Evolutionary conservation across 2,329 filamentous ascomycete genomes (phyloP).

Genomic region (Apiospora marii): DNA sequence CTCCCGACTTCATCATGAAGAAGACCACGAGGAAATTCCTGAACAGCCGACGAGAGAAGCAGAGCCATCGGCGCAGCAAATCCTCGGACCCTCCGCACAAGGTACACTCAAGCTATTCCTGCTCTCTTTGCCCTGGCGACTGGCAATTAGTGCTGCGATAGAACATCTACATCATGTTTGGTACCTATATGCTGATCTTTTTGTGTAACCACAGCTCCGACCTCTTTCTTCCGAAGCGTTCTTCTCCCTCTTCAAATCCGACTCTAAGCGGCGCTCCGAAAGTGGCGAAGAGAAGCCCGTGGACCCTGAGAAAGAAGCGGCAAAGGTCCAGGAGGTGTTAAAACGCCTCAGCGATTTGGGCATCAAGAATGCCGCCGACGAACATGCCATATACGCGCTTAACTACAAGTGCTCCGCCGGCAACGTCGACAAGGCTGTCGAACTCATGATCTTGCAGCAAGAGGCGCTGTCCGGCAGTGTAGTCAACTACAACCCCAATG

Average conservation of each 20-base stretch:
- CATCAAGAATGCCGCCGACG: conserved; percentile 58
- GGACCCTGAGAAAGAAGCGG: conserved; percentile 50
- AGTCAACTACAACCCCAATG: conserved; percentile 73
- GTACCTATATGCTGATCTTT: conserved; percentile 6
- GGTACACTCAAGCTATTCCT: conserved; percentile 46
- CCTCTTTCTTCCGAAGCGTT: conserved; percentile 65
- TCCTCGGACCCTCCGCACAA: conserved; percentile 63
- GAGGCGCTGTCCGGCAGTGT: conserved; percentile 84
- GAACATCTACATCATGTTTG: neutral
- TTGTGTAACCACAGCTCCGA: conserved; percentile 50
- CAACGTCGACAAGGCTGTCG: conserved; percentile 76
- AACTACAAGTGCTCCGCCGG: conserved; percentile 71
- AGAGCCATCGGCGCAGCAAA: conserved; percentile 62
- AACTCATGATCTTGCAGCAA: conserved; percentile 79
- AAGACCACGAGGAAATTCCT: conserved; percentile 67
- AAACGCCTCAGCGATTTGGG: conserved; percentile 48
- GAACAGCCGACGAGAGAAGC: conserved; percentile 75
- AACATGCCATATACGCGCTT: conserved; percentile 64
- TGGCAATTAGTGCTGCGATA: neutral
- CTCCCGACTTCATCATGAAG: conserved; percentile 53
- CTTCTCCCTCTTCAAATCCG: conserved; percentile 69
- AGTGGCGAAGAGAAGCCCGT: conserved; percentile 55
- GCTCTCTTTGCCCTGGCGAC: conserved; percentile 4
- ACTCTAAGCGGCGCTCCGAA: conserved; percentile 59
- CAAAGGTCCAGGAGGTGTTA: conserved; percentile 48